Percentiles rank a stretch among this genome's conserved stretches.
phyloP scores from a whole-genome alignment of 495 filamentous ascomycete genomes.

The Annulohypoxylon stygium region DNA sequence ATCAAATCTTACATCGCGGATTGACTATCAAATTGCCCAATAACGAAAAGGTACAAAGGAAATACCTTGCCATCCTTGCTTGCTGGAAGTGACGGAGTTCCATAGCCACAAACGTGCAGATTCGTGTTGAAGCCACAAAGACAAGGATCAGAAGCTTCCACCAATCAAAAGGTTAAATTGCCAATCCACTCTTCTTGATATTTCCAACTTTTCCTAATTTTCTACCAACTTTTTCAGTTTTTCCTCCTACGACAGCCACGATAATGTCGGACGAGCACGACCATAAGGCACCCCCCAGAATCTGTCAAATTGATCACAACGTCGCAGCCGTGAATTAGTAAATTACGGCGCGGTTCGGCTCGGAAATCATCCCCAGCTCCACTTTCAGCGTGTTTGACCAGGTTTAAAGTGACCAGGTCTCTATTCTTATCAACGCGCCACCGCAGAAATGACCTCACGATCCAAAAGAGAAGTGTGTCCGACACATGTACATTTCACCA shows the following conservation, averaged over 20 bases:
- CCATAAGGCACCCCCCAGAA: not conserved
- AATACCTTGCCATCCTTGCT: not conserved
- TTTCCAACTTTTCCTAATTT: conserved; percentile 41
- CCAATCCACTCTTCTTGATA: not conserved
- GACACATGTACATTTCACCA: not conserved
- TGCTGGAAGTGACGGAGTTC: not conserved
- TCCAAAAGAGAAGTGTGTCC: not conserved
- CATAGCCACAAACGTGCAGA: conserved; percentile 16
- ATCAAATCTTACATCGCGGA: not conserved
- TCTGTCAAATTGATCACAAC: conserved; percentile 5
- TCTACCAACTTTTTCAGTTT: conserved; percentile 36
- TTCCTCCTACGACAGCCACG: not conserved
- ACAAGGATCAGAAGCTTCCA: not conserved
- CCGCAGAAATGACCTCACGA: not conserved
- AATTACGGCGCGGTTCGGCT: conserved; percentile 8
- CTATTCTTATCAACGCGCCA: not conserved
- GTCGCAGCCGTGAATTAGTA: not conserved
- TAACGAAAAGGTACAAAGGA: not conserved
- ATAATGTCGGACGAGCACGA: not conserved
- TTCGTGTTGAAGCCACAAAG: conserved; percentile 16
- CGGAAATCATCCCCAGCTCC: conserved; percentile 7
- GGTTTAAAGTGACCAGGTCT: not conserved
- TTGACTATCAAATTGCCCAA: not conserved
- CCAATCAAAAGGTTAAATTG: not conserved
- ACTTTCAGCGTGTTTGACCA: not conserved